phyloP scores from a whole-genome alignment of 371 early-diverging fungal genomes.

The Mortierella sp. region DNA sequence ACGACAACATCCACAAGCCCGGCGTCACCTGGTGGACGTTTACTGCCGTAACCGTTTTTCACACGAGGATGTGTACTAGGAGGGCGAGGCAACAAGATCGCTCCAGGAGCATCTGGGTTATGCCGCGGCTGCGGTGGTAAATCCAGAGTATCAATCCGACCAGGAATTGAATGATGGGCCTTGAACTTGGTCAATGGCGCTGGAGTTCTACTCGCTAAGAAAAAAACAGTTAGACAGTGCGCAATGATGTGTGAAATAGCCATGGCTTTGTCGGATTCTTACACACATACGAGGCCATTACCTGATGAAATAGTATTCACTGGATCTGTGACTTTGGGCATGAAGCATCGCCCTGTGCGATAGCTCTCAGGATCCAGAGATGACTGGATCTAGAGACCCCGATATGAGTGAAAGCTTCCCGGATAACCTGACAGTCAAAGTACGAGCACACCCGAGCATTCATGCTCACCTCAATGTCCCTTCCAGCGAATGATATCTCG shows the following conservation, averaged over 20 bases:
- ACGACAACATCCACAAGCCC: slow-evolving; percentile 66
- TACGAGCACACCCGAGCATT: too few species aligned
- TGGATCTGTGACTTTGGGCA: neutral
- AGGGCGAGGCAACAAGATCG: slow-evolving; percentile 35
- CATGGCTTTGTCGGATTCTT: too few species aligned
- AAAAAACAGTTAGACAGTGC: too few species aligned
- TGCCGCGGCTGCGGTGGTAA: slow-evolving; percentile 24
- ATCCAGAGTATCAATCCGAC: slow-evolving; percentile 5
- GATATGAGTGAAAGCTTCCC: neutral
- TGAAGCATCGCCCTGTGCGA: slow-evolving; percentile 31
- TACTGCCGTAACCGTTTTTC: slow-evolving; percentile 12
- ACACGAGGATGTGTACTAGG: slow-evolving; percentile 21
- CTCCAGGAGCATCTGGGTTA: slow-evolving; percentile 21
- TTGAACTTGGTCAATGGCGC: slow-evolving; percentile 26
- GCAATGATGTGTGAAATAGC: too few species aligned
- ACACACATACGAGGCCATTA: too few species aligned
- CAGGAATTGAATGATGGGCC: slow-evolving; percentile 1
- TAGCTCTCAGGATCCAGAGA: slow-evolving; percentile 13
- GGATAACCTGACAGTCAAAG: neutral
- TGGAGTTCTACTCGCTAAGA: neutral
- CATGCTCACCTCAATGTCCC: slow-evolving; percentile 58
- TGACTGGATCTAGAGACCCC: slow-evolving; percentile 12
- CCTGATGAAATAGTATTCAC: neutral
- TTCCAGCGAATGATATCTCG: slow-evolving; percentile 54
- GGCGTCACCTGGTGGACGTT: slow-evolving; percentile 23